A percentile compares a stretch with the other conserved stretches of the same genome.
These are phyloP conservation scores for Haplosporangium gracile DNA, from an alignment of 192 early-diverging fungal genomes.

Conservation along the genomic window DNA sequence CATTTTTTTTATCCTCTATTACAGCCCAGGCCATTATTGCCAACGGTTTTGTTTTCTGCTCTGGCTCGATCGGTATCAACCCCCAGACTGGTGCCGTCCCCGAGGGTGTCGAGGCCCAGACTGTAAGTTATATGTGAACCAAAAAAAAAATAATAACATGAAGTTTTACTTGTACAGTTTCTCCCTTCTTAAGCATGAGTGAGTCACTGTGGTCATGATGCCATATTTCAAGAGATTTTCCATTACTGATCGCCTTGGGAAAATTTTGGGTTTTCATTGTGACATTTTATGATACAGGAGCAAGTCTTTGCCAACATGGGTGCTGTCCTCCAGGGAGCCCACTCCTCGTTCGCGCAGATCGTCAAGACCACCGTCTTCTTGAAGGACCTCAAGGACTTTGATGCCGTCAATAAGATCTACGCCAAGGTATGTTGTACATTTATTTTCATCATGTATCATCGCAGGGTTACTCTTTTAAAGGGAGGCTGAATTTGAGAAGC, in stretches of 20 bases:
- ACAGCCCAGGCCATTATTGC: slow-evolving; percentile 81
- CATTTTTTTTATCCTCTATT: neutral
- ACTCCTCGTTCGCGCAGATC: slow-evolving; percentile 83
- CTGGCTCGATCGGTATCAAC: slow-evolving; percentile 81
- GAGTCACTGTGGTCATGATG: slow-evolving; percentile 12
- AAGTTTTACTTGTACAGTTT: too few species aligned
- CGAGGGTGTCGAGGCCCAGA: slow-evolving; percentile 78
- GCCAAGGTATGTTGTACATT: slow-evolving; percentile 61
- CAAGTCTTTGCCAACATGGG: slow-evolving; percentile 87
- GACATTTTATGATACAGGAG: slow-evolving; percentile 20
- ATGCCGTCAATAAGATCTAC: slow-evolving; percentile 92
- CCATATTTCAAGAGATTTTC: neutral
- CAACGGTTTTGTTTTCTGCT: slow-evolving; percentile 88
- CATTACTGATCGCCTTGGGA: neutral
- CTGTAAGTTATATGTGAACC: slow-evolving; percentile 42
- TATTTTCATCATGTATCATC: too few species aligned
- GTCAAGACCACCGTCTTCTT: slow-evolving; percentile 98
- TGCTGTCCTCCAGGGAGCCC: slow-evolving; percentile 84
- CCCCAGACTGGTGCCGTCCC: slow-evolving; percentile 80
- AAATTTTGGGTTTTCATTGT: neutral
- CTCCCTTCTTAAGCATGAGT: neutral
- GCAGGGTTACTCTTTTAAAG: too few species aligned
- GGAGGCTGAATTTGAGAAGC: neutral
- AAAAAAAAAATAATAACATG: neutral
- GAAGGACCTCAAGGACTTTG: slow-evolving; percentile 93